phyloP scores from a whole-genome alignment of 306 rosid species.

The Quercus alba region DNA sequence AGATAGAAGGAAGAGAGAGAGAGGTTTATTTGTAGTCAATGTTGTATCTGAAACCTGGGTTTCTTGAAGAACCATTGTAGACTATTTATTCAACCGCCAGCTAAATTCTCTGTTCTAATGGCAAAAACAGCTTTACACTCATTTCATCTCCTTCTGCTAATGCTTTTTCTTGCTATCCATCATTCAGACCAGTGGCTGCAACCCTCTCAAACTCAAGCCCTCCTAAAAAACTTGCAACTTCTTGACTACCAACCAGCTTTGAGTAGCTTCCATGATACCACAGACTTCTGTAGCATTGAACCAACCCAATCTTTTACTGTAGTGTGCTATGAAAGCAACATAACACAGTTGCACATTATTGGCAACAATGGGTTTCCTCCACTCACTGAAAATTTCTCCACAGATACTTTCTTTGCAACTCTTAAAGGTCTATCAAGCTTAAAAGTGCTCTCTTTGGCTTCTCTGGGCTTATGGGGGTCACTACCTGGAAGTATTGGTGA shows the following conservation, averaged over 20 bases:
- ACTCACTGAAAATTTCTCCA: conserved; percentile 43
- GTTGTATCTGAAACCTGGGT: conserved; percentile 18
- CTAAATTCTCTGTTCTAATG: conserved; percentile 14
- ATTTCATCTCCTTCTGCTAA: conserved; percentile 32
- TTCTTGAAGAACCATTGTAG: background rate
- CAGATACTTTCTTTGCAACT: conserved; percentile 51
- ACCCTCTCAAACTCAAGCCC: conserved; percentile 49
- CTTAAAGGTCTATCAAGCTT: conserved; percentile 43
- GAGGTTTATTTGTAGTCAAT: conserved; percentile 17
- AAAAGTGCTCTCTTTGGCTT: conserved; percentile 76
- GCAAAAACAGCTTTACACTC: conserved; percentile 32
- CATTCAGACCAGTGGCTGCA: conserved; percentile 45
- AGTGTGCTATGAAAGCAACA: conserved; percentile 60
- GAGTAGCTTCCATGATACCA: conserved; percentile 25
- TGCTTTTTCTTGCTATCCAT: conserved; percentile 37
- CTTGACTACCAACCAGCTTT: conserved; percentile 62
- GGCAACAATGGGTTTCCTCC: conserved; percentile 39
- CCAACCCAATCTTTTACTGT: conserved; percentile 61
- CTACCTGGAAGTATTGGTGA: conserved; percentile 48
- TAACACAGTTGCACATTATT: conserved; percentile 80
- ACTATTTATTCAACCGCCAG: background rate
- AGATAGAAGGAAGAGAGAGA: background rate
- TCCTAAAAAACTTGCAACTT: conserved; percentile 55
- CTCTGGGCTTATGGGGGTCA: conserved; percentile 72
- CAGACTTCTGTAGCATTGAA: conserved; percentile 64